phyloP scores from a whole-genome alignment of 352 stramenopile species.

The Aphanomyces invadans region DNA sequence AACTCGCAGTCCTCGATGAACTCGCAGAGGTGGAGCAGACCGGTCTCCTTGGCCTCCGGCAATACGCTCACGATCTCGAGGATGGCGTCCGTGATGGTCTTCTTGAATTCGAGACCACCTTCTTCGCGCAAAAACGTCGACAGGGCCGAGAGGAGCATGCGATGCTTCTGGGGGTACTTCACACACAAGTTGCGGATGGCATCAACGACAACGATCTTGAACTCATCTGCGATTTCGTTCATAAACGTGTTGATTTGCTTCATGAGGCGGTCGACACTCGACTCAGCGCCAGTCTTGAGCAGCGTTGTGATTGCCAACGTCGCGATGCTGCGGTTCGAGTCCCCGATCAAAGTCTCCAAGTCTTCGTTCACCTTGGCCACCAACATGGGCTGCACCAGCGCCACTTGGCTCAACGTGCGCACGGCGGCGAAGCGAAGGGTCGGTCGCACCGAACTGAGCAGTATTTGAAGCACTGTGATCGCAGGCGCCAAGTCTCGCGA shows the following conservation, averaged over 20 bases:
- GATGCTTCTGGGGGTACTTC: constrained; percentile 97
- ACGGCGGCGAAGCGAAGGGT: constrained; percentile 95
- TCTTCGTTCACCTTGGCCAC: constrained; percentile 98
- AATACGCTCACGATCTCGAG: constrained; percentile 95
- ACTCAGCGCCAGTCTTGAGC: constrained; percentile 96
- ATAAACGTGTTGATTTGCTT: constrained; percentile 98
- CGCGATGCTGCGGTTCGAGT: constrained; percentile 97
- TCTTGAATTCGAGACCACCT: constrained; percentile 99
- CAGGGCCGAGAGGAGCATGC: constrained; percentile 96
- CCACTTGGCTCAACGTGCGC: constrained; percentile 91
- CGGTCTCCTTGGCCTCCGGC: constrained; percentile 95
- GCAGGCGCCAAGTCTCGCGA: constrained; percentile 93
- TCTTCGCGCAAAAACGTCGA: constrained; percentile 95
- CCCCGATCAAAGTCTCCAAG: constrained; percentile 95
- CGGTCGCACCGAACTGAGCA: constrained; percentile 92
- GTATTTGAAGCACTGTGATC: constrained; percentile 96
- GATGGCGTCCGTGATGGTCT: constrained; percentile 97
- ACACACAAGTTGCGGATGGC: constrained; percentile 96
- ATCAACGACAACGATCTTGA: constrained; percentile 98
- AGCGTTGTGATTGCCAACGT: constrained; percentile 99
- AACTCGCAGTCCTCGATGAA: constrained; percentile 99
- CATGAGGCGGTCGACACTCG: constrained; percentile 94
- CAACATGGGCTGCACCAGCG: constrained; percentile 87
- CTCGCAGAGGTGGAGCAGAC: constrained; percentile 97
- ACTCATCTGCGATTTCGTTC: constrained; percentile 98